Conservation (phyloP, 1,139 yeast genomes). For the Debaryomycetaceae sp. region DNA sequence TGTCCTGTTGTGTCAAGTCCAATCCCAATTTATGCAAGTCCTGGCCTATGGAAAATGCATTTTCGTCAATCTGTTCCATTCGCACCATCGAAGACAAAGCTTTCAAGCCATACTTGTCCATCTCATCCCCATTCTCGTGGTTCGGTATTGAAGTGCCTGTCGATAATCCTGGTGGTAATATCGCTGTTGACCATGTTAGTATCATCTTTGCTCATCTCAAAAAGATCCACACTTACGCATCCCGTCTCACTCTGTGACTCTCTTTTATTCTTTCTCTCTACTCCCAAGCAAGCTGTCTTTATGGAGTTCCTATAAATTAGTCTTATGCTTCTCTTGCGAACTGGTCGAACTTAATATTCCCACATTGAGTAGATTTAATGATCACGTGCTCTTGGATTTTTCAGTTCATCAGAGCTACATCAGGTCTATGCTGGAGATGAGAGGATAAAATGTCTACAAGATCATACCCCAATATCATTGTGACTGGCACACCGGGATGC, state of each 20-base stretch:
- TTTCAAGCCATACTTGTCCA: conserved; percentile 69
- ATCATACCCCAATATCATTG: conserved; percentile 70
- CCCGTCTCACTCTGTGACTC: background rate
- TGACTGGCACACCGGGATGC: conserved; percentile 98
- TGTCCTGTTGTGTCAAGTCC: conserved; percentile 48
- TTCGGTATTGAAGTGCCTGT: conserved; percentile 9
- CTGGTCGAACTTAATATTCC: background rate
- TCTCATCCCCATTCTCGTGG: conserved; percentile 16
- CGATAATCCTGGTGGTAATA: conserved; percentile 32
- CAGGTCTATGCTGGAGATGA: background rate
- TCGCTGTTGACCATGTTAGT: conserved; percentile 12
- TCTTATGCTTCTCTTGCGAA: background rate
- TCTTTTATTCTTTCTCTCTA: background rate
- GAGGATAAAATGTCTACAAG: conserved; percentile 31
- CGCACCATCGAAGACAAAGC: conserved; percentile 68
- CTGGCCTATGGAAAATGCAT: conserved; percentile 77
- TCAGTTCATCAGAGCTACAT: too few species aligned
- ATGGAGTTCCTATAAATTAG: background rate
- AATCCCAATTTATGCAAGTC: conserved; percentile 76
- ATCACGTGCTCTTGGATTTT: background rate
- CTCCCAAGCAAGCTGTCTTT: background rate
- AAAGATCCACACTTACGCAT: conserved; percentile 2
- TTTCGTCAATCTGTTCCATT: conserved; percentile 64
- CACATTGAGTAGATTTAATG: background rate
- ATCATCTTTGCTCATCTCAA: background rate